These are phyloP conservation scores for Tephrocybe sp. DNA, from an alignment of 768 basidiomycete genomes.

Conservation along the genomic window DNA sequence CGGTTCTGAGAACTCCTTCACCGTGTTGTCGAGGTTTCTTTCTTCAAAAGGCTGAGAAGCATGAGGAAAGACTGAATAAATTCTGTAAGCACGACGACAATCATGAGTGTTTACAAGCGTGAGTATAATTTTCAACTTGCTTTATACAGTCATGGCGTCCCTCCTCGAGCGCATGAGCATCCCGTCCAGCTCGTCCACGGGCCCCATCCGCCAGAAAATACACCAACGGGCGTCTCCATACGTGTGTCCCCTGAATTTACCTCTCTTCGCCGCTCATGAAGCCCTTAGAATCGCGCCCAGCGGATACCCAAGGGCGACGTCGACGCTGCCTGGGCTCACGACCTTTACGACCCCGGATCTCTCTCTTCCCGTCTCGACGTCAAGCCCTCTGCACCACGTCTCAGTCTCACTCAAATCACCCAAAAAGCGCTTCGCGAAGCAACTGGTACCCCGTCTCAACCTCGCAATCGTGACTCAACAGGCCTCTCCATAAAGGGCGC, in stretches of 20 bases:
- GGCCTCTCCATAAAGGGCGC: slow-evolving; percentile 70
- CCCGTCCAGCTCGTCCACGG: slow-evolving; percentile 33
- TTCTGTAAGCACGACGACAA: too few species aligned
- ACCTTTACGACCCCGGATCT: slow-evolving; percentile 63
- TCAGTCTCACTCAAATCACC: slow-evolving; percentile 49
- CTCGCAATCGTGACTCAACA: slow-evolving; percentile 46
- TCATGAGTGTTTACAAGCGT: background rate
- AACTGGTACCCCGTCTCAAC: slow-evolving; percentile 30
- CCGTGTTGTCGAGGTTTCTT: too few species aligned
- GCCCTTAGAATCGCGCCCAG: slow-evolving; percentile 45
- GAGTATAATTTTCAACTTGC: slow-evolving; percentile 14
- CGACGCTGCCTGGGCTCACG: slow-evolving; percentile 71
- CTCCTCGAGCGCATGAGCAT: slow-evolving; percentile 61
- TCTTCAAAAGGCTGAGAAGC: too few species aligned
- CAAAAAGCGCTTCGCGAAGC: slow-evolving; percentile 69
- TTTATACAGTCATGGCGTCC: slow-evolving; percentile 47
- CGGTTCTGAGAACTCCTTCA: too few species aligned
- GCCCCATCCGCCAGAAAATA: slow-evolving; percentile 47
- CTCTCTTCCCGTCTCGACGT: slow-evolving; percentile 58
- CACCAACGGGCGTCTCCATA: slow-evolving; percentile 45
- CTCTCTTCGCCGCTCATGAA: slow-evolving; percentile 18
- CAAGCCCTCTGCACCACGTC: slow-evolving; percentile 46
- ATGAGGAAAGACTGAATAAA: too few species aligned
- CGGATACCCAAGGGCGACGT: slow-evolving; percentile 65
- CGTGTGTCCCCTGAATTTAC: slow-evolving; percentile 37